These are phyloP conservation scores for Rhododendron mucronatum DNA, from an alignment of 148 eudicot species.

Conservation along the genomic window DNA sequence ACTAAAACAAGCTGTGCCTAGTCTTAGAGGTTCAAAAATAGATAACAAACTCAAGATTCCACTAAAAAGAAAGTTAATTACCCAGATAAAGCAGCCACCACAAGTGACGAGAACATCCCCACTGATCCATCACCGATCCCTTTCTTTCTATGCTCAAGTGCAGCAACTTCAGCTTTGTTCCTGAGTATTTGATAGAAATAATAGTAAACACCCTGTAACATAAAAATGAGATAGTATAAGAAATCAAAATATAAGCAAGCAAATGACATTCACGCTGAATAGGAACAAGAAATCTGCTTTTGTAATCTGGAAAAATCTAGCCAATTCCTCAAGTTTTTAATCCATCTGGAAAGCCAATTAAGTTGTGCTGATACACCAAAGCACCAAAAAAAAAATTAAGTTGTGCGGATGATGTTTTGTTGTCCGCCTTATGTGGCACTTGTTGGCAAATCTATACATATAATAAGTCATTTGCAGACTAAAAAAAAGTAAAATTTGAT, in stretches of 20 bases:
- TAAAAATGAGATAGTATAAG: slow-evolving; percentile 36
- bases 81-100: slow-evolving; percentile 98
- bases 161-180: slow-evolving; percentile 79
- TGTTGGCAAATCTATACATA: not conserved
- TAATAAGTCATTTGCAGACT: too few species aligned
- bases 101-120: slow-evolving; percentile 87
- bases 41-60: slow-evolving; percentile 1
- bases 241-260: slow-evolving; percentile 24
- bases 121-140: slow-evolving; percentile 97
- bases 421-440: not conserved
- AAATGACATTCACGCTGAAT: not conserved
- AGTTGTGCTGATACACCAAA: not conserved
- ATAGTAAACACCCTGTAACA: slow-evolving; percentile 99
- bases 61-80: slow-evolving; percentile 24
- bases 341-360: not conserved
- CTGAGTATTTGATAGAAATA: slow-evolving; percentile 99
- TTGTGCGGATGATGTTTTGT: not conserved
- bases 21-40: not conserved
- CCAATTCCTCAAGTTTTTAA: not conserved
- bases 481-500: too few species aligned
- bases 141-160: slow-evolving; percentile 64
- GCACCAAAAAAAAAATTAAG: not conserved
- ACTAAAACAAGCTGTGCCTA: not conserved
- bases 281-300: not conserved
- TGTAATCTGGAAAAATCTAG: not conserved